Evolutionary conservation across 495 filamentous ascomycete species (phyloP).

Genomic region (Penicillium tannophilum): DNA sequence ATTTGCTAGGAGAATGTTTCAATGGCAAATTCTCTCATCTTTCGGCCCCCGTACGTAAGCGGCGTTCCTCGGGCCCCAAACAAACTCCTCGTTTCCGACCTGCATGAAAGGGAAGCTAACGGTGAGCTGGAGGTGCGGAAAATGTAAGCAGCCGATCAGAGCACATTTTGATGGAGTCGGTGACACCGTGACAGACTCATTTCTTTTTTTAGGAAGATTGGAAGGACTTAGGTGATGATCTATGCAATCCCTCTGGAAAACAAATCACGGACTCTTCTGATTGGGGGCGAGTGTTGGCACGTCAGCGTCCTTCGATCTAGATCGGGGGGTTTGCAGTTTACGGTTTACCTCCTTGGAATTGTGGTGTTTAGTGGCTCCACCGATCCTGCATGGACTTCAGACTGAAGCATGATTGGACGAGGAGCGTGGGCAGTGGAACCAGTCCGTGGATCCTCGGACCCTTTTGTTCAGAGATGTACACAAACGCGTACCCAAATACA

Average conservation of each 20-base stretch:
- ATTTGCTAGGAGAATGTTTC: neutral
- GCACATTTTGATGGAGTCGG: neutral
- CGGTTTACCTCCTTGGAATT: conserved; percentile 2
- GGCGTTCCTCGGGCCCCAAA: neutral
- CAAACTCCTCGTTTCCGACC: too few relatives aligned
- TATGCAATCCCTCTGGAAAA: neutral
- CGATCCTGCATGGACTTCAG: conserved; percentile 5
- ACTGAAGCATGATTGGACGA: neutral
- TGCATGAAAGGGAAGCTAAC: neutral
- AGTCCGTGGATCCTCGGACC: conserved; percentile 4
- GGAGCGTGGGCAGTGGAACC: neutral
- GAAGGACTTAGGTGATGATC: neutral
- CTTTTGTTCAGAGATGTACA: neutral
- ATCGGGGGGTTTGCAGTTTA: conserved; percentile 1
- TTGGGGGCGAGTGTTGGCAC: conserved; percentile 1
- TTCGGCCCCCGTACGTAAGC: neutral
- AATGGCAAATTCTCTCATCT: neutral
- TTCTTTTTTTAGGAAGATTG: conserved; percentile 1
- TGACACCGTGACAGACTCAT: neutral
- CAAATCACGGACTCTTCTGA: neutral
- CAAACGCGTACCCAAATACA: neutral
- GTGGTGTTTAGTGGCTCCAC: conserved; percentile 1
- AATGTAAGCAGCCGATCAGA: neutral
- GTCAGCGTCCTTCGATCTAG: conserved; percentile 4
- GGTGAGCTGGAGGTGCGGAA: neutral